Conservation (phyloP, 2,329 filamentous ascomycete species). For the Hypoxylon sp. region DNA sequence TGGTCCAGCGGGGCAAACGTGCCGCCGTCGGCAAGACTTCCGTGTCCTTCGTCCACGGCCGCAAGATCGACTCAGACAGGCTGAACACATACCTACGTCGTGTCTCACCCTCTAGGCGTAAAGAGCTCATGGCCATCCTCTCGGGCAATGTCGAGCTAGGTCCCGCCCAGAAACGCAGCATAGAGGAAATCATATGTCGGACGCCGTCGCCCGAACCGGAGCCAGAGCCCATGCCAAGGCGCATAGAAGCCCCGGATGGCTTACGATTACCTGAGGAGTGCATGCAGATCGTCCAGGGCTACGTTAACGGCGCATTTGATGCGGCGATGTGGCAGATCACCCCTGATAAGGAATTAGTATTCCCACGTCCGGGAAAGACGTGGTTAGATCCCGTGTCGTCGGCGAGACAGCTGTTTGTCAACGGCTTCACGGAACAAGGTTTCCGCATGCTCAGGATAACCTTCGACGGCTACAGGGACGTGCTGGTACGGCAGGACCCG, state of each 20-base stretch:
- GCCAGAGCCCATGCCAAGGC: slow-evolving; percentile 19
- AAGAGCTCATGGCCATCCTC: slow-evolving; percentile 35
- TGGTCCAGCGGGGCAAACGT: slow-evolving; percentile 38
- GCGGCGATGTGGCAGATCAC: slow-evolving; percentile 29
- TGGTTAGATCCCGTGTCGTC: slow-evolving; percentile 45
- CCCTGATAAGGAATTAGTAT: slow-evolving; percentile 29
- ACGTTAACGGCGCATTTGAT: slow-evolving; percentile 40
- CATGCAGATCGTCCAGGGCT: slow-evolving; percentile 42
- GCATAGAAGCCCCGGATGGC: slow-evolving; percentile 40
- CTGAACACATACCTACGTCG: slow-evolving; percentile 43
- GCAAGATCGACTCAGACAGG: slow-evolving; percentile 41
- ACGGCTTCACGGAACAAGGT: slow-evolving; percentile 37
- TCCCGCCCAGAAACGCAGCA: slow-evolving; percentile 20
- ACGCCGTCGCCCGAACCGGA: slow-evolving; percentile 39
- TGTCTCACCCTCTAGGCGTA: slow-evolving; percentile 34
- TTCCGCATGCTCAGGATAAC: slow-evolving; percentile 42
- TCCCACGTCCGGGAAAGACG: slow-evolving; percentile 29
- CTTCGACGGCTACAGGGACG: slow-evolving; percentile 37
- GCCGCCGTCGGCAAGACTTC: slow-evolving; percentile 38
- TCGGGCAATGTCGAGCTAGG: slow-evolving; percentile 9
- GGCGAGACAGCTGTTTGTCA: slow-evolving; percentile 36
- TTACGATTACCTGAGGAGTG: slow-evolving; percentile 45
- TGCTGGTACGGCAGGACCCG: slow-evolving; percentile 40
- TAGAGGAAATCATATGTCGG: slow-evolving; percentile 40
- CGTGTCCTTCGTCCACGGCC: slow-evolving; percentile 41